Percentiles rank a stretch among this genome's conserved stretches.
Evolutionary conservation across 805 yeast genomes (phyloP).

Genomic region (Priceomyces carsonii): DNA sequence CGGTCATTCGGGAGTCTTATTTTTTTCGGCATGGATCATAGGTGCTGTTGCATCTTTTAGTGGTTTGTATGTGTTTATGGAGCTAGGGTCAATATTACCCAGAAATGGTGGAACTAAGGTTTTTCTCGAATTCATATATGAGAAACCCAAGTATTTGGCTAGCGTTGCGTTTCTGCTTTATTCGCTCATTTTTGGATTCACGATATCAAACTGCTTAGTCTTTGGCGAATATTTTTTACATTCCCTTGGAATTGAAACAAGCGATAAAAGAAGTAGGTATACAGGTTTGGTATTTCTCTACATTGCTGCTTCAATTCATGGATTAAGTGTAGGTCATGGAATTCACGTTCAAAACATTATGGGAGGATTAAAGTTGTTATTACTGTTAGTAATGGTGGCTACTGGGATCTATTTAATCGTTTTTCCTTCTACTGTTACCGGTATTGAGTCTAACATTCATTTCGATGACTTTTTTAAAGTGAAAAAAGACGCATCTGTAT

Average conservation of each 20-base stretch:
- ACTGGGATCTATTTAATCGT: conserved; percentile 60
- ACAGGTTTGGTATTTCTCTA: conserved; percentile 30
- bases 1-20: conserved; percentile 65
- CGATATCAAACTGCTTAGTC: conserved; percentile 55
- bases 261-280: conserved; percentile 34
- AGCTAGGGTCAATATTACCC: conserved; percentile 70
- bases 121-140: conserved; percentile 67
- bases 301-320: conserved; percentile 46
- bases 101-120: conserved; percentile 77
- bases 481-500: conserved; percentile 34
- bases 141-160: conserved; percentile 56
- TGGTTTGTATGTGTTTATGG: conserved; percentile 66
- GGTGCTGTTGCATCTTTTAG: conserved; percentile 65
- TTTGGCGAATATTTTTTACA: conserved; percentile 61
- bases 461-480: conserved; percentile 30
- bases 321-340: conserved; percentile 60
- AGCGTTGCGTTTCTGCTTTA: conserved; percentile 52
- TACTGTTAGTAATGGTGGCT: conserved; percentile 53
- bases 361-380: conserved; percentile 59
- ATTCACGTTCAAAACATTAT: conserved; percentile 59
- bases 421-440: conserved; percentile 46
- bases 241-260: conserved; percentile 42
- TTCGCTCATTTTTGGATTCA: conserved; percentile 55
- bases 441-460: conserved; percentile 44
- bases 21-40: conserved; percentile 61